Evolutionary conservation across 176 grass and related monocot genomes (phyloP).

Genomic region (Chrysopogon serrulatus): DNA sequence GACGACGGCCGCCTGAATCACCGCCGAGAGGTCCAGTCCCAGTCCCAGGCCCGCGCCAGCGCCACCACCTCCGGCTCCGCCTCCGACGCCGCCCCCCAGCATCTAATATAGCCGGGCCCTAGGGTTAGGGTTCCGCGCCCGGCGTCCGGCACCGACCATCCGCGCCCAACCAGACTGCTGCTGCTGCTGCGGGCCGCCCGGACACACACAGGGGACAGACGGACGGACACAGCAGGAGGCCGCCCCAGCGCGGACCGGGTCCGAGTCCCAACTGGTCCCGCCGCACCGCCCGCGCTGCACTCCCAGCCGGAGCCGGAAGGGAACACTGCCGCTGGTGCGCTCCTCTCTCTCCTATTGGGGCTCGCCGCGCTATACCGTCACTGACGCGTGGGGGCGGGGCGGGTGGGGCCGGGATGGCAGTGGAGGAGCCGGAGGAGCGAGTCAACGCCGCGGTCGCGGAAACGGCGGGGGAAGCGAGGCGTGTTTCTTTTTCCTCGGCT

Average conservation of each 20-base stretch:
- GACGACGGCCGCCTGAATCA: conserved; percentile 56
- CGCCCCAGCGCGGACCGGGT: neutral
- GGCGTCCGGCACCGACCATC: conserved; percentile 44
- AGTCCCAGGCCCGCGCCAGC: conserved; percentile 33
- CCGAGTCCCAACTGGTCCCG: neutral
- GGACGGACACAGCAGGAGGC: too few species aligned
- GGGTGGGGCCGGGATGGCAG: neutral
- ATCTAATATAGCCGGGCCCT: conserved; percentile 51
- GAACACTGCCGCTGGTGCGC: neutral
- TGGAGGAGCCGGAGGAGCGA: neutral
- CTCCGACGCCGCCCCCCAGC: conserved; percentile 40
- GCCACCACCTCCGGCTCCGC: too few species aligned
- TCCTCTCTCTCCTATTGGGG: neutral
- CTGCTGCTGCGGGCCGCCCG: neutral
- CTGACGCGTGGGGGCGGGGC: conserved; percentile 7
- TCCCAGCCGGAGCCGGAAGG: conserved; percentile 24
- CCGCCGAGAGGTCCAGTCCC: conserved; percentile 61
- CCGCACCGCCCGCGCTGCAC: neutral
- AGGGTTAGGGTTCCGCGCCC: conserved; percentile 46
- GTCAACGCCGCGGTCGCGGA: conserved; percentile 23
- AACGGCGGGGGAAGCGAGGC: neutral
- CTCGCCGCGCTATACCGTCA: neutral
- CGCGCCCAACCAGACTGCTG: neutral
- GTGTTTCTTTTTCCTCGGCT: neutral
- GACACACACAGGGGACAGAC: neutral